Percentiles rank a stretch among this genome's conserved stretches.
These are phyloP conservation scores for Metschnikowia picachoensis DNA, from an alignment of 805 yeast species.

Conservation along the genomic window DNA sequence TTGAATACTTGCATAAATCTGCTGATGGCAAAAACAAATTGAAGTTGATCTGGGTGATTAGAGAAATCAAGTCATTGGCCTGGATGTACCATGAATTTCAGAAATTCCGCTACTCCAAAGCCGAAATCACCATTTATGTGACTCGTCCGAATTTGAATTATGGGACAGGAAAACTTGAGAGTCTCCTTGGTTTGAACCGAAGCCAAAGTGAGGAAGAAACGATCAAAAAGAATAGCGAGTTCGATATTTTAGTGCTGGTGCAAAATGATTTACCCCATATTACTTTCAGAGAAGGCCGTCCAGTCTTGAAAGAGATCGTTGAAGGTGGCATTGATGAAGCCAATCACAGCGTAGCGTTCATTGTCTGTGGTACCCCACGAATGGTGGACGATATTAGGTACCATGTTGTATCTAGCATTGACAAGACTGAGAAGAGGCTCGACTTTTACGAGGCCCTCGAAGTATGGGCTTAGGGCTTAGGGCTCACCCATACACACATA, in stretches of 20 bases:
- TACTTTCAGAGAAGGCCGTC: constrained; percentile 11
- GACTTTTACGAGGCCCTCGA: constrained; percentile 15
- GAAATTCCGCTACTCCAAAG: constrained; percentile 18
- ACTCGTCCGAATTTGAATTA: constrained; percentile 30
- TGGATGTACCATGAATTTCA: constrained; percentile 26
- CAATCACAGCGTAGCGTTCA: constrained; percentile 5
- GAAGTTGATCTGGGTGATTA: constrained; percentile 26
- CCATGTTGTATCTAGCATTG: constrained; percentile 7
- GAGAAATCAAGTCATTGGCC: constrained; percentile 20
- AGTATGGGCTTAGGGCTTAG: constrained; percentile 19
- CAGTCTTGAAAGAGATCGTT: constrained; percentile 6
- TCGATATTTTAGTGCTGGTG: constrained; percentile 3
- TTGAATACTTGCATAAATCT: constrained; percentile 18
- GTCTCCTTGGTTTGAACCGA: constrained; percentile 5
- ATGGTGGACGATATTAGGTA: constrained; percentile 16
- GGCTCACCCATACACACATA: no score
- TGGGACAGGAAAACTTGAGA: constrained; percentile 7
- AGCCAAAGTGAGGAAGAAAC: constrained; percentile 12
- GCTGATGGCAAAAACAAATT: constrained; percentile 10
- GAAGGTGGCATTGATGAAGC: constrained; percentile 6
- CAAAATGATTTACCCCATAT: constrained; percentile 9
- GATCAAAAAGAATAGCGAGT: constrained; percentile 9
- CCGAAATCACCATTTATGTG: constrained; percentile 33
- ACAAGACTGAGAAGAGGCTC: constrained; percentile 11
- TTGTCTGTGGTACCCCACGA: constrained; percentile 12